Evolutionary conservation across 2,329 filamentous ascomycete species (phyloP), one percentile per base, ranked within the genome.

Genomic region (Penicillium glabrum): DNA sequence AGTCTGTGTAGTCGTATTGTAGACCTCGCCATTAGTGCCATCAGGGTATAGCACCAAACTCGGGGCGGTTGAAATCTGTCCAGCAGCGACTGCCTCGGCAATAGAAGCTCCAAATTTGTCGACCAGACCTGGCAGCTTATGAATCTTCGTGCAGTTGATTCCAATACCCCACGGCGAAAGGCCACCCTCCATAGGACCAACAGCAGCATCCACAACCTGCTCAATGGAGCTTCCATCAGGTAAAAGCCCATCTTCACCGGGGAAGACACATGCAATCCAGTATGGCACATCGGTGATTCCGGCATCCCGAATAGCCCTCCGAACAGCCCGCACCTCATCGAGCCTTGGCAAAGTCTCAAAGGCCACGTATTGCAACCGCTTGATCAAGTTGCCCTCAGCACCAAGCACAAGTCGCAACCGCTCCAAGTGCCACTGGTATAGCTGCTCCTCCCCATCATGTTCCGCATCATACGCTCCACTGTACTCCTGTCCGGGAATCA

Each of bases 271-370:
- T 2, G 81, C 79, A 43, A 88, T 80, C 87, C 87, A 89, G 56
- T 82, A 85, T 2, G 79, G 77, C 57, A 67, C 50, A 69, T 44
- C 35, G 10, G 39, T 46, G 14, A 58, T 58, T 7, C 61, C 64
- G 2, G 62, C 55, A 6, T 70, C 59, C 16, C 66, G 61, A 23
- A 71, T 62, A 10, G 51, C 73, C 65, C 43, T 75, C 60, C 58
- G 67, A 52, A 87, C 80, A 35, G 85, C 86, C 5, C 74, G 65
- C 33, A 89, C 79, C 73, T 89, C 87, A 61, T 87, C 83, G 1
- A 82, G 64, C n/a, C 84, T 75, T 3, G 85, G 86, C 16, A 90
- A 67, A 1, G 87, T 90, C 77, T 90, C 87, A 53, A 89, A 83
- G 0, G 86, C 85, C 43, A 89, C 69, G 61, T 82, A 83, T 56